Evolutionary conservation across 169 alveolate genomes (phyloP).

Genomic region (Cryptosporidium xiaoi): DNA sequence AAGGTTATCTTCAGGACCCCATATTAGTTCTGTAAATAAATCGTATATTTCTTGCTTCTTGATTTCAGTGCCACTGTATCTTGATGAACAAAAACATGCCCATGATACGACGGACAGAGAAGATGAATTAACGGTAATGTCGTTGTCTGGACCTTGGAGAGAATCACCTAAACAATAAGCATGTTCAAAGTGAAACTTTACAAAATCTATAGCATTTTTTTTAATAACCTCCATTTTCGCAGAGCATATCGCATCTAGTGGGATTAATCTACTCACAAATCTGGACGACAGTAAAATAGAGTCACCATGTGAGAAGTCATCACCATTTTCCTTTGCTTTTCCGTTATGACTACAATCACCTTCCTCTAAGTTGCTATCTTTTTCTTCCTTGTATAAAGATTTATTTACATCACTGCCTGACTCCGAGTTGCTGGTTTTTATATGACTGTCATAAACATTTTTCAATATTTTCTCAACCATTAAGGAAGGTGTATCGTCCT

Average conservation of each 20-base stretch:
- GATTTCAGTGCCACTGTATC: constrained; percentile 12
- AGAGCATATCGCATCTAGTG: constrained; percentile 41
- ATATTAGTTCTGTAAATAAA: constrained; percentile 23
- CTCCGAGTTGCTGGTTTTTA: not conserved
- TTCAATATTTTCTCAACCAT: constrained; percentile 40
- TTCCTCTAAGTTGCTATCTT: not conserved
- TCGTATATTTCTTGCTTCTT: constrained; percentile 57
- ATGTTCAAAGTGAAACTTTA: not conserved
- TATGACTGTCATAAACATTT: constrained; percentile 3
- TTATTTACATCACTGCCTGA: not conserved
- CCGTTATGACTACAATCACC: no score
- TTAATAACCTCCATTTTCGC: constrained; percentile 21
- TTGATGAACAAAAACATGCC: constrained; percentile 47
- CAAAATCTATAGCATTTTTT: constrained; percentile 6
- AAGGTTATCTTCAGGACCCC: constrained; percentile 39
- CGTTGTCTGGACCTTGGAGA: not conserved
- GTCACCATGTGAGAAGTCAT: no score
- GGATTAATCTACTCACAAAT: constrained; percentile 29
- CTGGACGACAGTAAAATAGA: constrained; percentile 29
- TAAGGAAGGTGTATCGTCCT: constrained; percentile 29
- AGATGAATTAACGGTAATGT: not conserved
- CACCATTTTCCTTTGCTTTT: no score
- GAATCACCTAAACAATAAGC: constrained; percentile 11
- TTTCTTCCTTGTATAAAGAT: not conserved
- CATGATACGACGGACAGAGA: not conserved